These are phyloP conservation scores for Acacia melanoxylon DNA, from an alignment of 306 rosid genomes.

Conservation along the genomic window DNA sequence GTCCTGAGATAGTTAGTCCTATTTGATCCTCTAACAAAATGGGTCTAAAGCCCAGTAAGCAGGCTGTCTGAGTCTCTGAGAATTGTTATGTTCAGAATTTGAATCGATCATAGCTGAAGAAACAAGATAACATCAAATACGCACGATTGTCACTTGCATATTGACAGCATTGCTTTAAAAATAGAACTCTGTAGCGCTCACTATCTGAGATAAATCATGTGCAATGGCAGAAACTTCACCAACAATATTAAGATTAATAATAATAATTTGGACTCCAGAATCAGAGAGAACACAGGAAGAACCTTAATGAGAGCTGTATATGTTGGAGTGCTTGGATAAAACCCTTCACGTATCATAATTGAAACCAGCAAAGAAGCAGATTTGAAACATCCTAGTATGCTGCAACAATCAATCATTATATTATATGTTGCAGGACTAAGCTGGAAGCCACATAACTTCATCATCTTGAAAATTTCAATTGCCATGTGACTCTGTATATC, in stretches of 20 bases:
- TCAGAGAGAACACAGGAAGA: slow-evolving; percentile 26
- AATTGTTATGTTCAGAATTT: not conserved
- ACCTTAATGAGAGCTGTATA: slow-evolving; percentile 75
- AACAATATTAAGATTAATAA: not conserved
- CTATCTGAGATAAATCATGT: slow-evolving; percentile 25
- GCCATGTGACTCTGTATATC: slow-evolving; percentile 66
- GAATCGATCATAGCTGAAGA: not conserved
- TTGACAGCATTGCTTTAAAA: slow-evolving; percentile 20
- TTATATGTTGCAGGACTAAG: slow-evolving; percentile 60
- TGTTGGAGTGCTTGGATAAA: slow-evolving; percentile 49
- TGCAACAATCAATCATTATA: slow-evolving; percentile 78
- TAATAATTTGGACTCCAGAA: slow-evolving; percentile 2
- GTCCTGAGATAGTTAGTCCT: not conserved
- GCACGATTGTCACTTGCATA: not conserved
- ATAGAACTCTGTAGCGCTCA: not conserved
- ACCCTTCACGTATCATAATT: slow-evolving; percentile 76
- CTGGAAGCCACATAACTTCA: slow-evolving; percentile 62
- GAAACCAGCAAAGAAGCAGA: slow-evolving; percentile 70
- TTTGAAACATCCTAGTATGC: slow-evolving; percentile 53
- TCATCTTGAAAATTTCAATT: slow-evolving; percentile 59
- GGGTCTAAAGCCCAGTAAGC: not conserved
- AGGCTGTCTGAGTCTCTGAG: not conserved
- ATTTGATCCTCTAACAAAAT: not conserved
- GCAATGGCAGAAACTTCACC: slow-evolving; percentile 4
- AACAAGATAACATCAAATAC: not conserved